Evolutionary conservation across 345 rosid genomes (phyloP).

Genomic region (Populus davidiana): DNA sequence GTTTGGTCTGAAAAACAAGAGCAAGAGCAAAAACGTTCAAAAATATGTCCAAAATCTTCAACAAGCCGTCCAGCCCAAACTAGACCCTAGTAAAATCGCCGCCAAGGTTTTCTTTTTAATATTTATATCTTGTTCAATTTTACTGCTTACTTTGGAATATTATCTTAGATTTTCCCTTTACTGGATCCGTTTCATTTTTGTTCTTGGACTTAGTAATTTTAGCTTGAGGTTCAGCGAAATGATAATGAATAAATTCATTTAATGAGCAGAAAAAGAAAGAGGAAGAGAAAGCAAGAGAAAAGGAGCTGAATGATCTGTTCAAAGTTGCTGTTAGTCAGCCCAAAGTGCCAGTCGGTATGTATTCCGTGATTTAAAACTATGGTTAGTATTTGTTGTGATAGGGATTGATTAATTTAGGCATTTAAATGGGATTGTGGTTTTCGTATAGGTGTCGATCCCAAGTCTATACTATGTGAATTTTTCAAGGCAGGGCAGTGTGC

Average conservation of each 20-base stretch:
- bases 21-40: slow-evolving; percentile 92
- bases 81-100: slow-evolving; percentile 58
- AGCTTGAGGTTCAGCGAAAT: too few species aligned
- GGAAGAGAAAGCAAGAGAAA: slow-evolving; percentile 92
- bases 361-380: background rate
- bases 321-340: slow-evolving; percentile 95
- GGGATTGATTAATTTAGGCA: background rate
- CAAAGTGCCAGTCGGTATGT: slow-evolving; percentile 74
- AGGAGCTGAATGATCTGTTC: slow-evolving; percentile 86
- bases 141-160: background rate
- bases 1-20: slow-evolving; percentile 88
- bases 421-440: background rate
- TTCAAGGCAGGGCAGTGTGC: slow-evolving; percentile 90
- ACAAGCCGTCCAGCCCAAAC: slow-evolving; percentile 75
- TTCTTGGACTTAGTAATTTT: too few species aligned
- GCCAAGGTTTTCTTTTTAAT: slow-evolving; percentile 52
- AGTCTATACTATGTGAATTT: slow-evolving; percentile 87
- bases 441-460: slow-evolving; percentile 83
- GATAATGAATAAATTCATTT: background rate
- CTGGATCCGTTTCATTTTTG: background rate
- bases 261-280: slow-evolving; percentile 88
- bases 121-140: background rate
- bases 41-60: slow-evolving; percentile 84
- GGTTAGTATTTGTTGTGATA: background rate
- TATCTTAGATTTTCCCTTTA: background rate